A percentile compares a stretch with the other conserved stretches of the same genome.
These are phyloP conservation scores for Scenedesmus sp. DNA, from an alignment of 163 green algal genomes.

Conservation along the genomic window DNA sequence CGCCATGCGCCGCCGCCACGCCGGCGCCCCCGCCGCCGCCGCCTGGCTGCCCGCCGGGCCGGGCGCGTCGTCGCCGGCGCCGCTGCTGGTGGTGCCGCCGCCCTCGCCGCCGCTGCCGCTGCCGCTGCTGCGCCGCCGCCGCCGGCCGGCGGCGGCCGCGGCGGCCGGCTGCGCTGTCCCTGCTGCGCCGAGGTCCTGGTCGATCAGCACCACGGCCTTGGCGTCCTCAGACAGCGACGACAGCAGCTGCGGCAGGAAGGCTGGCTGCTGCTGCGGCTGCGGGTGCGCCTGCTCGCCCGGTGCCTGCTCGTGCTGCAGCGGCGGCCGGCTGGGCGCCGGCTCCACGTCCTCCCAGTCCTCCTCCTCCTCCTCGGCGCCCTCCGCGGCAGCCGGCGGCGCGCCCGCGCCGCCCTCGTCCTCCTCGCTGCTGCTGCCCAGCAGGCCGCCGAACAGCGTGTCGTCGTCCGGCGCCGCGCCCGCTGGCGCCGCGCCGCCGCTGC, in stretches of 20 bases:
- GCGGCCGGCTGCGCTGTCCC: background rate
- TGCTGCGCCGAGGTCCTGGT: background rate
- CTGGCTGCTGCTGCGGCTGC: slow-evolving; percentile 33
- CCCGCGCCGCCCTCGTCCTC: background rate
- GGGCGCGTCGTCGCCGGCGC: background rate
- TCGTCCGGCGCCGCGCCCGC: background rate
- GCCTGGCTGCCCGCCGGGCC: background rate
- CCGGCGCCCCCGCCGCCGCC: slow-evolving; percentile 11
- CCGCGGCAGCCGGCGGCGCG: background rate
- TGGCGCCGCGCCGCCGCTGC: no score
- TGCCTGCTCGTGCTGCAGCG: background rate
- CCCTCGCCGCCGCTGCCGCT: slow-evolving; percentile 14
- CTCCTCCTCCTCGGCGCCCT: slow-evolving; percentile 43
- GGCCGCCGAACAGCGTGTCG: slow-evolving; percentile 27
- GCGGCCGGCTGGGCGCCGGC: background rate
- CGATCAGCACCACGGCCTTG: no score
- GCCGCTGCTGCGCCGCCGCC: slow-evolving; percentile 7
- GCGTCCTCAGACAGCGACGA: no score
- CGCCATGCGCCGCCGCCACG: slow-evolving; percentile 76
- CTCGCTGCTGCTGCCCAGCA: slow-evolving; percentile 10
- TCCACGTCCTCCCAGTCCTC: slow-evolving; percentile 74
- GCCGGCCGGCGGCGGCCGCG: background rate
- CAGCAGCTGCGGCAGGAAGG: no score
- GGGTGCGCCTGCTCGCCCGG: background rate
- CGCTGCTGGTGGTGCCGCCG: slow-evolving; percentile 5